These are phyloP conservation scores for Lodderomyces parapsilosis DNA, from an alignment of 1,139 yeast genomes.

Conservation along the genomic window DNA sequence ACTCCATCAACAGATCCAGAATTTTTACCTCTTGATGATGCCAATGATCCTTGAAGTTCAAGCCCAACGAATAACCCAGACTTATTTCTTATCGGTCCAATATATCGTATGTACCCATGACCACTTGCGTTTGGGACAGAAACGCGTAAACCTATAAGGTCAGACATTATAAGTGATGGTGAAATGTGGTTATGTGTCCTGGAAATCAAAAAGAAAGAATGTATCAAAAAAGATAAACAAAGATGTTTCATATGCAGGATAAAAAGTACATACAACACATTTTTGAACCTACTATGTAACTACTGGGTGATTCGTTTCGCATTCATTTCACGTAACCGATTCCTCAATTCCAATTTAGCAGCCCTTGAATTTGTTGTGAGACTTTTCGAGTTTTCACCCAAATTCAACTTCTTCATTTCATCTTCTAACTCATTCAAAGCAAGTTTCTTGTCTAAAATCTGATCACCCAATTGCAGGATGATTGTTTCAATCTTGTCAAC, in stretches of 20 bases:
- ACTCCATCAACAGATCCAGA: conserved; percentile 45
- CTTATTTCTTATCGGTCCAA: conserved; percentile 75
- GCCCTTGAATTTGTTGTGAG: background rate
- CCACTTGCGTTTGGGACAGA: conserved; percentile 47
- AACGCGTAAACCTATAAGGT: conserved; percentile 35
- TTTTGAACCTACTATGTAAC: background rate
- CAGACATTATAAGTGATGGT: conserved; percentile 16
- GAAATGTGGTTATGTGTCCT: no score
- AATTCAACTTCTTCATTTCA: conserved; percentile 12
- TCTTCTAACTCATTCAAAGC: conserved; percentile 16
- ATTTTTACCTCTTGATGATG: conserved; percentile 47
- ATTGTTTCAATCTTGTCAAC: conserved; percentile 22
- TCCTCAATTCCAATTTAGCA: conserved; percentile 11
- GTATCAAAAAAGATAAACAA: conserved; percentile 1
- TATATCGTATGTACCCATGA: conserved; percentile 63
- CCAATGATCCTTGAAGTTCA: conserved; percentile 66
- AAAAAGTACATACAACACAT: background rate
- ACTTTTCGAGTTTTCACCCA: background rate
- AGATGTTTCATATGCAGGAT: background rate
- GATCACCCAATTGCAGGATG: conserved; percentile 22
- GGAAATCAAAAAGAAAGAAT: background rate
- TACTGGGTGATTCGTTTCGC: conserved; percentile 3
- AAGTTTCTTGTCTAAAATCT: conserved; percentile 16
- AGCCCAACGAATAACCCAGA: conserved; percentile 84
- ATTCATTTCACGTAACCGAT: conserved; percentile 8